Base-by-base conservation (phyloP, 352 stramenopile genomes). In the Elongisporangium undulatum region DNA sequence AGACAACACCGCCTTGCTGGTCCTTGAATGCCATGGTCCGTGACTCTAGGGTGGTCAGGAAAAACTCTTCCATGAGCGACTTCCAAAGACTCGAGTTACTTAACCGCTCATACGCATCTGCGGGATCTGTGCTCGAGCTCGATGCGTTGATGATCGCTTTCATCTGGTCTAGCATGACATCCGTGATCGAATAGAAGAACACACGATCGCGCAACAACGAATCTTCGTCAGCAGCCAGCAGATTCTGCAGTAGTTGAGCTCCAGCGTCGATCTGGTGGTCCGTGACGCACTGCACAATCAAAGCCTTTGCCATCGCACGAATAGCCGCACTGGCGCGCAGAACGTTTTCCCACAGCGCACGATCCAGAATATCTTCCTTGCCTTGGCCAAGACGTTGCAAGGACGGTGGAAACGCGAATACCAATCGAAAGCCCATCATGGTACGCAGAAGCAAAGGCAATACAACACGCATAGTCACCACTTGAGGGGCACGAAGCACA, bases 391-490 rank as follows among this genome's bases (percentile, higher is more conserved):
- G 6, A 68, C 56, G 20, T 87, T 79, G 58, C 10, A 79, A 69
- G 17, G 50, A 61, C 21, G 56, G 38, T 4, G 75, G 59, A 51
- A 84, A 82, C n/a, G 63, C 59, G 59, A 72, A 79, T 16, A 77
- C 73, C 10, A 87, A 62, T 21, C 71, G 72, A 24, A 82, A 82
- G 0, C 64, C 60, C 1, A 75, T 62, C 77, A 93, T 91, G 0
- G 74, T 74, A 17, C 82, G 82, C 26, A 89, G 62, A 17, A 92
- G 41, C 20, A 94, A 67, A 20, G 86, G 86, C 20, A 95, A 59
- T 15, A 86, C 76, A 3, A 95, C 80, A 21, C 86, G 84, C 78
- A 94, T 91, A 8, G 82, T 89, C 19, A 92, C 70, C 4, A 94
- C 83, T 61, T 90, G 82, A 3, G 86, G 84, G 13, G 84, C 78